phyloP scores from a whole-genome alignment of 1,139 yeast genomes.

The Groenewaldozyma sp. region DNA sequence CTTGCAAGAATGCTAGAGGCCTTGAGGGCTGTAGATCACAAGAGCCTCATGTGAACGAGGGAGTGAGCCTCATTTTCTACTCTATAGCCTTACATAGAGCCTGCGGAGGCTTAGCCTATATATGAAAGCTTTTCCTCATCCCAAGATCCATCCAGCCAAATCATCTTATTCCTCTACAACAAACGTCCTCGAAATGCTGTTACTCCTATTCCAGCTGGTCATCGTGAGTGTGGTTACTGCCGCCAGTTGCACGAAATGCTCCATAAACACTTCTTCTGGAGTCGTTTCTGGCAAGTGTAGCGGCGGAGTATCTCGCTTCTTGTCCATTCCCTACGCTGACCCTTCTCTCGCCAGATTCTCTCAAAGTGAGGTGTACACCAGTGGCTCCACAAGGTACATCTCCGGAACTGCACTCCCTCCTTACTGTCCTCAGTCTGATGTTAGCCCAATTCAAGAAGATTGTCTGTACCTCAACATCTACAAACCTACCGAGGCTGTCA shows the following conservation, averaged over 20 bases:
- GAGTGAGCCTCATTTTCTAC: no score
- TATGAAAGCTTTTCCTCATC: no score
- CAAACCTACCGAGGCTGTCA: conserved; percentile 13
- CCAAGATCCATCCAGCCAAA: no score
- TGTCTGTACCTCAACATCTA: conserved; percentile 24
- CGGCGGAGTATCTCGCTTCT: conserved; percentile 5
- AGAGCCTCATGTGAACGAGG: no score
- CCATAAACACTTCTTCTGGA: conserved; percentile 4
- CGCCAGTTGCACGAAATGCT: neutral
- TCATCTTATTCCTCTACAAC: no score
- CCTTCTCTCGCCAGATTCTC: conserved; percentile 18
- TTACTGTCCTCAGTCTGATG: conserved; percentile 19
- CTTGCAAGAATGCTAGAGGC: no score
- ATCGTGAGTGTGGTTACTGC: no score
- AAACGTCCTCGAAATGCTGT: no score
- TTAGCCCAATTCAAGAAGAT: conserved; percentile 16
- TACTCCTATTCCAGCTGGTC: no score
- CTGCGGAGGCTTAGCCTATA: no score
- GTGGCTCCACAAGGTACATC: neutral
- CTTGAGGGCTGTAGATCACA: no score
- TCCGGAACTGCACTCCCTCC: conserved; percentile 13
- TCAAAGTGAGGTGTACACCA: neutral
- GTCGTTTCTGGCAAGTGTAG: conserved; percentile 3
- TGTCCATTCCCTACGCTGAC: conserved; percentile 20
- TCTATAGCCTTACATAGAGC: no score